Evolutionary conservation across 306 rosid species (phyloP).

Genomic region (Amphicarpaea edgeworthii): DNA sequence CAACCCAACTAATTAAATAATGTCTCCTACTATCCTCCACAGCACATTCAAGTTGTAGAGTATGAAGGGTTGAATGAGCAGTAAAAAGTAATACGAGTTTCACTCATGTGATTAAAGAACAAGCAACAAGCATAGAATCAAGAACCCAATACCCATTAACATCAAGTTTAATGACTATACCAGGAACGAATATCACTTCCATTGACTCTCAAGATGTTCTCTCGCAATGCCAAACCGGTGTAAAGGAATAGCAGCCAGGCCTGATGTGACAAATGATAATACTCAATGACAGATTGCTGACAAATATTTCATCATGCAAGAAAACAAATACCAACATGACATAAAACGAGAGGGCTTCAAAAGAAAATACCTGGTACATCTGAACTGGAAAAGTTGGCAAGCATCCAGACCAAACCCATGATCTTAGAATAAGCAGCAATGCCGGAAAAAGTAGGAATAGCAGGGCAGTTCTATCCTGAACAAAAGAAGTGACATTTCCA

Average conservation of each 20-base stretch:
- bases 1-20: slow-evolving; percentile 13
- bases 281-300: slow-evolving; percentile 39
- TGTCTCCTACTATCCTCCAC: slow-evolving; percentile 8
- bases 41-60: slow-evolving; percentile 15
- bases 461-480: slow-evolving; percentile 95
- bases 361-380: slow-evolving; percentile 77
- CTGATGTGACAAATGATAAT: slow-evolving; percentile 59
- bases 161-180: slow-evolving; percentile 48
- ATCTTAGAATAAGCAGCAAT: slow-evolving; percentile 75
- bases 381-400: slow-evolving; percentile 96
- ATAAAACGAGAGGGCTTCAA: slow-evolving; percentile 14
- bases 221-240: slow-evolving; percentile 94
- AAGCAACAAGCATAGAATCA: slow-evolving; percentile 9
- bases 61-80: slow-evolving; percentile 19
- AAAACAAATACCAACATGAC: slow-evolving; percentile 13
- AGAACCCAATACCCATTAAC: slow-evolving; percentile 31
- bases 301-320: slow-evolving; percentile 33
- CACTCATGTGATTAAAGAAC: slow-evolving; percentile 7
- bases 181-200: slow-evolving; percentile 99
- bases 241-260: slow-evolving; percentile 97
- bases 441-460: slow-evolving; percentile 92
- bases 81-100: slow-evolving; percentile 6
- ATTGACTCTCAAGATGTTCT: slow-evolving; percentile 90
- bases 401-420: slow-evolving; percentile 96
- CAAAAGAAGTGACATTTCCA: slow-evolving; percentile 50